phyloP scores from a whole-genome alignment of 2,329 filamentous ascomycete genomes.

The Didymellaceae sp. region DNA sequence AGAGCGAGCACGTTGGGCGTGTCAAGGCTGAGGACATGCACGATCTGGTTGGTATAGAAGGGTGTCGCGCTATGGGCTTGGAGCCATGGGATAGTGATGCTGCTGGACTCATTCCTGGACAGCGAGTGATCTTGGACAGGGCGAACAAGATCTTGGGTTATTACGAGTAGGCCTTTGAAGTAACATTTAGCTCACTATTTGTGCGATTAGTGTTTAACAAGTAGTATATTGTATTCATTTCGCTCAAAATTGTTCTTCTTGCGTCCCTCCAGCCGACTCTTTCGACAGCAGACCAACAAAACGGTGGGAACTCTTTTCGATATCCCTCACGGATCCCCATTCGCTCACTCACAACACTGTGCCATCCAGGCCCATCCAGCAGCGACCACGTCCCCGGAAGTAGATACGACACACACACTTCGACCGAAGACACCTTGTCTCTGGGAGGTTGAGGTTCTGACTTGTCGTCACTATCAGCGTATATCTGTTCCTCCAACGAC shows the following conservation, averaged over 20 bases:
- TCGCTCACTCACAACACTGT: background rate
- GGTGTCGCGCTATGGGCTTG: conserved; percentile 63
- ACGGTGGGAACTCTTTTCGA: too few species aligned
- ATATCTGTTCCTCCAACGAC: background rate
- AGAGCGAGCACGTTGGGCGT: conserved; percentile 58
- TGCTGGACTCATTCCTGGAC: conserved; percentile 56
- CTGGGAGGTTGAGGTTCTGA: background rate
- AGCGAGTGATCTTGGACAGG: conserved; percentile 58
- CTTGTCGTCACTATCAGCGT: background rate
- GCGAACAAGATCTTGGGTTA: conserved; percentile 65
- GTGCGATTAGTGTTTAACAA: background rate
- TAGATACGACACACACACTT: background rate
- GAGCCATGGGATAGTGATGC: conserved; percentile 57
- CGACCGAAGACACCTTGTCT: background rate
- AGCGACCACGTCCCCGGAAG: background rate
- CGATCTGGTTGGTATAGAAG: conserved; percentile 53
- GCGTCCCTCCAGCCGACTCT: too few species aligned
- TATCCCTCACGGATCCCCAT: background rate
- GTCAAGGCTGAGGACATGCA: conserved; percentile 49
- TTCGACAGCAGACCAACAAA: too few species aligned
- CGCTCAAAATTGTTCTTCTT: too few species aligned
- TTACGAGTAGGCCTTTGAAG: conserved; percentile 23
- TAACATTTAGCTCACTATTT: background rate
- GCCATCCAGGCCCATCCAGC: background rate
- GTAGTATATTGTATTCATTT: too few species aligned